Evolutionary conservation across 2,329 filamentous ascomycete species (phyloP).

Genomic region (Pseudocercospora fuligena): DNA sequence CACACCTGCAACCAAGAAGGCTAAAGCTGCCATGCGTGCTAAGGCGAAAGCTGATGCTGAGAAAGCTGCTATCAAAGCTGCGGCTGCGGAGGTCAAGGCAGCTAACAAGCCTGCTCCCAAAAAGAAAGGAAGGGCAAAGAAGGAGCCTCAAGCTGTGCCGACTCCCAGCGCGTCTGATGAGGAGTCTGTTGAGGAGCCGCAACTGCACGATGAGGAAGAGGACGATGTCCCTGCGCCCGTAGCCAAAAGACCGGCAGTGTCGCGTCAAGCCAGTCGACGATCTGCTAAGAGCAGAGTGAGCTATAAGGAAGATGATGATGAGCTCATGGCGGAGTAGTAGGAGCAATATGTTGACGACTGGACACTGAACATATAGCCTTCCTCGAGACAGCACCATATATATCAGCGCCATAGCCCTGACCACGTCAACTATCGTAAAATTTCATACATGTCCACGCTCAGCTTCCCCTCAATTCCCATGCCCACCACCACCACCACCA

Average conservation of each 20-base stretch:
- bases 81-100: slow-evolving; percentile 21
- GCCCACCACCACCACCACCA: not conserved
- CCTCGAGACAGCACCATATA: not conserved
- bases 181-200: slow-evolving; percentile 14
- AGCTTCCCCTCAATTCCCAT: not conserved
- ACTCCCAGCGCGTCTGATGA: slow-evolving; percentile 26
- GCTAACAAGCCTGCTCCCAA: slow-evolving; percentile 15
- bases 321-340: slow-evolving; percentile 6
- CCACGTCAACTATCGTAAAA: too few relatives aligned
- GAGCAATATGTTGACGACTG: not conserved
- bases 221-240: slow-evolving; percentile 8
- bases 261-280: slow-evolving; percentile 22
- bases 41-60: slow-evolving; percentile 31
- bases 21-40: slow-evolving; percentile 42
- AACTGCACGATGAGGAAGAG: slow-evolving; percentile 16
- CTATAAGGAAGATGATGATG: slow-evolving; percentile 28
- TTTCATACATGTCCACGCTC: not conserved
- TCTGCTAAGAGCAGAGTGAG: slow-evolving; percentile 27
- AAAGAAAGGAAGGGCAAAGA: slow-evolving; percentile 25
- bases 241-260: slow-evolving; percentile 17
- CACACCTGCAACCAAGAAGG: slow-evolving; percentile 47
- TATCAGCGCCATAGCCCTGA: not conserved
- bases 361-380: not conserved
- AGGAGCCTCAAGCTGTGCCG: slow-evolving; percentile 23
- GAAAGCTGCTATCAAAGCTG: slow-evolving; percentile 31